Base-by-base conservation (phyloP, 768 basidiomycete genomes). In the Trametes punicea region DNA sequence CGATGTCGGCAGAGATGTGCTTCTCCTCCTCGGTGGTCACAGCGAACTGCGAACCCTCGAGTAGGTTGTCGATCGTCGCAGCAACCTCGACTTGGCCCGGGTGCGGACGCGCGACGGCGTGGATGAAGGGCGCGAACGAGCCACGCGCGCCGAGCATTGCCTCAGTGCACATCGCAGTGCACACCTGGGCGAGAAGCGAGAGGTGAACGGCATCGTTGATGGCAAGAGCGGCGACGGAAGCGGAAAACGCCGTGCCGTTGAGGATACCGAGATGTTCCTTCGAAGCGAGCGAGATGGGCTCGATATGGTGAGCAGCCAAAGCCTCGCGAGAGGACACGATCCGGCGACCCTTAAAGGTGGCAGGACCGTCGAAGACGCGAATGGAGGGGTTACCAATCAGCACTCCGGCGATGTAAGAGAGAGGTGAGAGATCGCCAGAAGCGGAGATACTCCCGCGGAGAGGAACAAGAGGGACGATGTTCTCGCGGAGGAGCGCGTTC, bases 161-260 rank as follows among this genome's bases (percentile, higher is more conserved):
- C 67, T 94, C 92, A 4, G 85, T 82, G 15, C 90, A 89, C 79
- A 94, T 80, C 0, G 91, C 91, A 0, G 91, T 93, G 63, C 84
- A 80, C 6, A 87, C 79, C 76, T 90, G 80, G 11, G 87, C 76
- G 18, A 88, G 75, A 21, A 89, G 70, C 8, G 80, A 80, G 31
- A 88, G 73, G 56, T 86, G 85, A 31, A 83, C 80, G 16, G 88
- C 83, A 45, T 90, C 88, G 61, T 83, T 80, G 50, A 91, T 71
- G 8, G 86, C 88, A 15, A 94, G 77, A 6, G 85, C 77, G 4
- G 83, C 87, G n/a, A 90, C 81, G 6, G 88, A 84, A 0, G 91
- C 84, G 30, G 87, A 88, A 70, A 92, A 92, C 0, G 90, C 88
- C 1, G 91, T 92, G 46, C 92, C 93, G 66, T 94, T 94, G 38